Evolutionary conservation across 176 grass and related monocot species (phyloP).

Genomic region (Triticum turgidum): DNA sequence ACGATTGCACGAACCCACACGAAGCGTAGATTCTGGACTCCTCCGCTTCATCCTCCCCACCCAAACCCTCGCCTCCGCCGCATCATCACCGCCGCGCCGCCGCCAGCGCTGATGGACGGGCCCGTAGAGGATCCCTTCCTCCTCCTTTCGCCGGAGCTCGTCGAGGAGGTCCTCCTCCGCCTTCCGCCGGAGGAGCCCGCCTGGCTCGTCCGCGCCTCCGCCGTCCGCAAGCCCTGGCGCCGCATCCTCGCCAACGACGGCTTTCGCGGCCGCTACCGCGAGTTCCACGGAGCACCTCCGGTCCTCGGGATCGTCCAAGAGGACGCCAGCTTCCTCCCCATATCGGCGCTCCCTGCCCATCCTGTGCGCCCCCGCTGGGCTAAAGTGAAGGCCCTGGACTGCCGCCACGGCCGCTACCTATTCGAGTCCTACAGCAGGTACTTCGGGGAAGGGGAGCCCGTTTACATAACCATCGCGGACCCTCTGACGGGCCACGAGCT

Average conservation of each 20-base stretch:
- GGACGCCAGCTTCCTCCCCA: neutral
- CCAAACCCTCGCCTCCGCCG: no score
- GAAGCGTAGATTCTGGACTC: no score
- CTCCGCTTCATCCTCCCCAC: no score
- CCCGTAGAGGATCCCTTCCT: neutral
- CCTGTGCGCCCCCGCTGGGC: neutral
- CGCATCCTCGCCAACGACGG: neutral
- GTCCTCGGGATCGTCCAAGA: neutral
- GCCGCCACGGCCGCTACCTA: neutral
- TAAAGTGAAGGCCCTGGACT: neutral
- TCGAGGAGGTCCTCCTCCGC: neutral
- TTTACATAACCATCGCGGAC: neutral
- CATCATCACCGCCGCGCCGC: neutral
- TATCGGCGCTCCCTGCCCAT: neutral
- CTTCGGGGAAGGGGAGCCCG: neutral
- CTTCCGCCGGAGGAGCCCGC: neutral
- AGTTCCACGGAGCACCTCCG: constrained; percentile 2
- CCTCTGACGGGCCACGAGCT: neutral
- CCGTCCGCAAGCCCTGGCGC: neutral
- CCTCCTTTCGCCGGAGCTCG: neutral
- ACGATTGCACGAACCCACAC: no score
- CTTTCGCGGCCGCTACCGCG: constrained; percentile 22
- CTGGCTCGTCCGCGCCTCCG: neutral
- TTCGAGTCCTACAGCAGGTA: neutral
- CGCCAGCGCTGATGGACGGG: neutral